Conservation (phyloP, 2,329 filamentous ascomycete species). For the Phaeosphaeria sp. region DNA sequence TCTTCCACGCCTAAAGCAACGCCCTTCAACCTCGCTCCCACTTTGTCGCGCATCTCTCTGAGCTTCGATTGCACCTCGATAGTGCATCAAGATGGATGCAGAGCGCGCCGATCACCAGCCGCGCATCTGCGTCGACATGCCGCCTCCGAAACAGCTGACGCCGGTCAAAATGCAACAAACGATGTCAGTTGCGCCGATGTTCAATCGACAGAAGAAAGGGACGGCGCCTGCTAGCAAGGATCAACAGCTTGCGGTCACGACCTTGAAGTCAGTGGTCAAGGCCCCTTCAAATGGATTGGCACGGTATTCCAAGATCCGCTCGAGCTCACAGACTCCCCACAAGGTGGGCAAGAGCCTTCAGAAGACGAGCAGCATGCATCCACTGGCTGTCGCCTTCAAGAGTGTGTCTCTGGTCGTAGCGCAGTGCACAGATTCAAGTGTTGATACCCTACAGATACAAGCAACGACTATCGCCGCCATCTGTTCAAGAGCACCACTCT, state of each 20-base stretch:
- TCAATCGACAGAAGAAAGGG: constrained; percentile 26
- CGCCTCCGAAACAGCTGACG: constrained; percentile 1
- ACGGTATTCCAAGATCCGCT: background rate
- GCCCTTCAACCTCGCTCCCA: background rate
- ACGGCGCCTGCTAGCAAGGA: constrained; percentile 4
- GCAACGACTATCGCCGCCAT: constrained; percentile 32
- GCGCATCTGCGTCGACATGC: constrained; percentile 1
- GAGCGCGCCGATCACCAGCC: background rate
- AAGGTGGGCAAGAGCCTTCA: constrained; percentile 7
- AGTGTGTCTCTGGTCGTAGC: constrained; percentile 16
- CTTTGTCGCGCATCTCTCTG: background rate
- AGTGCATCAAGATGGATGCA: constrained; percentile 3
- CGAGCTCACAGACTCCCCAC: constrained; percentile 13
- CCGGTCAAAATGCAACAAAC: constrained; percentile 10
- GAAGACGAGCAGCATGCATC: constrained; percentile 22
- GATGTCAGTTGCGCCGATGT: constrained; percentile 33
- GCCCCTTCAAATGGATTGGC: background rate
- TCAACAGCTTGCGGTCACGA: background rate
- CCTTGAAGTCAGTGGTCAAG: background rate
- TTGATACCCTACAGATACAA: constrained; percentile 34
- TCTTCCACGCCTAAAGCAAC: constrained; percentile 2
- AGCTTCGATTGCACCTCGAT: background rate
- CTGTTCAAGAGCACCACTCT: constrained; percentile 24
- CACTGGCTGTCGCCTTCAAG: constrained; percentile 37
- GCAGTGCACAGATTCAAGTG: background rate